phyloP scores from a whole-genome alignment of 2,329 filamentous ascomycete species.

The Verticillium longisporum region DNA sequence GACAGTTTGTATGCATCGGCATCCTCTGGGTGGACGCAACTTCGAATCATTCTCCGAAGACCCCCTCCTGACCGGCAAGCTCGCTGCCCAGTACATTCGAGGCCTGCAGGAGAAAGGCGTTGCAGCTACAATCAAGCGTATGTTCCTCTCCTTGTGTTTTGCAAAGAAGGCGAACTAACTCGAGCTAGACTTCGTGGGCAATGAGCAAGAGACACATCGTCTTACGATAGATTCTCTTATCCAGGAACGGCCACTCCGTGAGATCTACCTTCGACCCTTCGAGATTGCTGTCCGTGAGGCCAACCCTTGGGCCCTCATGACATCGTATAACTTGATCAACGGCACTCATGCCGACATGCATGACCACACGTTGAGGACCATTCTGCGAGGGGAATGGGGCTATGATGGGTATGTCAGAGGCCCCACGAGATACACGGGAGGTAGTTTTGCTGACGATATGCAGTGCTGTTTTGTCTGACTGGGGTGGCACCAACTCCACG shows the following conservation, averaged over 20 bases:
- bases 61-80: conserved; percentile 66
- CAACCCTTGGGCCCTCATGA: conserved; percentile 64
- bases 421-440: neutral
- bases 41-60: conserved; percentile 87
- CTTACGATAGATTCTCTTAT: conserved; percentile 59
- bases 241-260: conserved; percentile 57
- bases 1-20: conserved; percentile 76
- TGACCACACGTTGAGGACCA: conserved; percentile 44
- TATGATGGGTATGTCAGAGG: conserved; percentile 44
- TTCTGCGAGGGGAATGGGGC: conserved; percentile 55
- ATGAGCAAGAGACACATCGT: conserved; percentile 65
- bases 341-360: conserved; percentile 55
- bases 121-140: conserved; percentile 72
- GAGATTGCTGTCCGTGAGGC: conserved; percentile 65
- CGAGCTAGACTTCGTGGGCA: conserved; percentile 55
- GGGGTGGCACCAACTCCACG: conserved; percentile 51
- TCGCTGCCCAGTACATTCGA: conserved; percentile 65
- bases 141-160: conserved; percentile 11
- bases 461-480: conserved; percentile 52
- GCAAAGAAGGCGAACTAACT: neutral
- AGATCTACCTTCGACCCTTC: conserved; percentile 69
- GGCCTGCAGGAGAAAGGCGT: conserved; percentile 69
- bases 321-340: conserved; percentile 62
- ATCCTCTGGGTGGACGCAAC: conserved; percentile 75
- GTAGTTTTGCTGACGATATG: neutral